Conservation (phyloP, 495 filamentous ascomycete species). For the Articulospora tetracladia region DNA sequence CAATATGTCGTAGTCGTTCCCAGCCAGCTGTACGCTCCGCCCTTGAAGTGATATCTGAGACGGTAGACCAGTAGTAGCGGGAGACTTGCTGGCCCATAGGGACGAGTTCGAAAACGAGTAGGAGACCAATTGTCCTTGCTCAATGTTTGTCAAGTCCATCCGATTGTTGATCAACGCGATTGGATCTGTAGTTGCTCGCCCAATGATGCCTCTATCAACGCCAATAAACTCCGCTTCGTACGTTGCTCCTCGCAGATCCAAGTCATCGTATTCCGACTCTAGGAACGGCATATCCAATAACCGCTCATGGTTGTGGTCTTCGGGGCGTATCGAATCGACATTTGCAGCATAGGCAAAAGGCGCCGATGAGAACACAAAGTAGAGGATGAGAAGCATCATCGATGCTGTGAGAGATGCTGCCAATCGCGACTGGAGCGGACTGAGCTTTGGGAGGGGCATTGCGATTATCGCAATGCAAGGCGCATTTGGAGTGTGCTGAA, state of each 20-base stretch:
- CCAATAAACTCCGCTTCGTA: constrained; percentile 28
- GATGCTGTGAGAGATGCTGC: constrained; percentile 59
- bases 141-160: constrained; percentile 47
- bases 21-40: background rate
- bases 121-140: constrained; percentile 51
- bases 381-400: constrained; percentile 49
- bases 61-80: constrained; percentile 35
- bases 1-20: background rate
- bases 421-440: constrained; percentile 65
- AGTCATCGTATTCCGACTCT: constrained; percentile 33
- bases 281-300: constrained; percentile 28
- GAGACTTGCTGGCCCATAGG: constrained; percentile 33
- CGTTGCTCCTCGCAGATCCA: constrained; percentile 25
- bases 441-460: constrained; percentile 32
- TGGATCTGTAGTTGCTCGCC: constrained; percentile 45
- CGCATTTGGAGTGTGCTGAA: constrained; percentile 14
- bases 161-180: constrained; percentile 60
- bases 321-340: constrained; percentile 35
- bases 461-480: constrained; percentile 9
- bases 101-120: constrained; percentile 49
- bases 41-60: constrained; percentile 24
- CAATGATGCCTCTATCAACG: constrained; percentile 57
- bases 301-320: constrained; percentile 44
- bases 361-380: constrained; percentile 48
- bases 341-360: constrained; percentile 55